Base-by-base conservation (phyloP, 495 filamentous ascomycete genomes). In the Halenospora varia region DNA sequence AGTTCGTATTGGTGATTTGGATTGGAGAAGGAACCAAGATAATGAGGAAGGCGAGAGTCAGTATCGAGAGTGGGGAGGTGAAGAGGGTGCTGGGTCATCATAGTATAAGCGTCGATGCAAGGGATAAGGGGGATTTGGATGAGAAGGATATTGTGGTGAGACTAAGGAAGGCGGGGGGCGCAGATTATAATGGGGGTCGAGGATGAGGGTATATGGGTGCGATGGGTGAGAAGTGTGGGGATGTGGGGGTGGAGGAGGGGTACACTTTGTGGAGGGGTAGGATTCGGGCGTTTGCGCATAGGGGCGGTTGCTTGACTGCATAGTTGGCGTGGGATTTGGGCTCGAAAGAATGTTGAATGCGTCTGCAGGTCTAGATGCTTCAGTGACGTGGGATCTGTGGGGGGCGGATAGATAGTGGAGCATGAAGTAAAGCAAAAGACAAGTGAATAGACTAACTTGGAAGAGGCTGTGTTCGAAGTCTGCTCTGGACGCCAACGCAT, bases 141-240 rank as follows among this genome's bases (percentile, higher is more conserved):
- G 78, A 81, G 68, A 69, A 71, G 50, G 80, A 80, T 1, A 73
- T 84, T 40, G 76, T 82, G 4, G 60, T 68, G 23, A 64, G 75
- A 56, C 56, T 81, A 59, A 66, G 81, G 61, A 79, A 75, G 69
- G 80, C 81, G 0, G 80, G 80, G 23, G 81, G 81, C 19, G 81
- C 81, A 2, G 80, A 84, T 67, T 84, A 82, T 69, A 81, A 83
- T 58, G 79, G 79, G 3, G 79, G 79, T 35, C 67, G 79, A 48
- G 79, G 79, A n/a, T 80, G 62, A 40, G 46, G 8, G 29, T 65
- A 35, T 51, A 35, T 35, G 23, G 47, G 15, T 2, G 11, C 26
- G 22, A 19, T 49, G 23, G 44, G 39, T 0, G 26, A 40, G 19
- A 45, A 47, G 19, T 41, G 29, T 25, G 53, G 25, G 48, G 50